A percentile compares a stretch with the other conserved stretches of the same genome.
phyloP scores from a whole-genome alignment of 2,329 filamentous ascomycete genomes.

The Paracoccidioides lutzii region DNA sequence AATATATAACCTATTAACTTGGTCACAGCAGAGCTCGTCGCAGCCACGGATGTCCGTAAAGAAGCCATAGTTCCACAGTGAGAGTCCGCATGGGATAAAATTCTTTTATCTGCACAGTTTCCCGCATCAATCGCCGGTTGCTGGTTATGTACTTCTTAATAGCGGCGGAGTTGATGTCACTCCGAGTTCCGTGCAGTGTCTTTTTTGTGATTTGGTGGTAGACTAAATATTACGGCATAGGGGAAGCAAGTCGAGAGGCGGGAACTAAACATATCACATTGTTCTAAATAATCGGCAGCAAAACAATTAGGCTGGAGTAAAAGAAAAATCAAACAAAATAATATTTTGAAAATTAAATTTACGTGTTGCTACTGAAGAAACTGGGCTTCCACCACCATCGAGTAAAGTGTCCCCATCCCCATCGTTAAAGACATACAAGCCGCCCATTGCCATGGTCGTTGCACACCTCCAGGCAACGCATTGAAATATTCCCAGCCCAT shows the following conservation, averaged over 20 bases:
- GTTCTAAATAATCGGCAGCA: not conserved
- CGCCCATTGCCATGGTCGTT: constrained; percentile 67
- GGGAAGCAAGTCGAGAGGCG: not conserved
- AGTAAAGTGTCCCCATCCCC: constrained; percentile 29
- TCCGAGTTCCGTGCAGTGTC: no score
- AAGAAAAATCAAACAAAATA: not conserved
- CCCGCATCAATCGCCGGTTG: not conserved
- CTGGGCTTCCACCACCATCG: constrained; percentile 20
- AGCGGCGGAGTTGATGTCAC: not conserved
- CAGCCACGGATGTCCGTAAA: constrained; percentile 19
- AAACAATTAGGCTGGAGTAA: not conserved
- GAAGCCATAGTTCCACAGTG: constrained; percentile 19
- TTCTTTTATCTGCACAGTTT: not conserved
- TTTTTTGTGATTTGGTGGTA: not conserved
- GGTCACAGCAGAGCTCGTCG: constrained; percentile 26
- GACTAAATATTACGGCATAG: not conserved
- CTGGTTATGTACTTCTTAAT: not conserved
- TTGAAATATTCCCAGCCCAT: constrained; percentile 98
- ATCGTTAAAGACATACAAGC: constrained; percentile 46
- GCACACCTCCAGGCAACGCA: constrained; percentile 50
- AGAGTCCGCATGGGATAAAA: not conserved
- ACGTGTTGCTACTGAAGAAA: not conserved
- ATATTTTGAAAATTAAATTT: not conserved
- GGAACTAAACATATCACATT: no score
- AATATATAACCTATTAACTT: constrained; percentile 29